Conservation (phyloP, 139 green algal genomes). For the Microglena sp. region DNA sequence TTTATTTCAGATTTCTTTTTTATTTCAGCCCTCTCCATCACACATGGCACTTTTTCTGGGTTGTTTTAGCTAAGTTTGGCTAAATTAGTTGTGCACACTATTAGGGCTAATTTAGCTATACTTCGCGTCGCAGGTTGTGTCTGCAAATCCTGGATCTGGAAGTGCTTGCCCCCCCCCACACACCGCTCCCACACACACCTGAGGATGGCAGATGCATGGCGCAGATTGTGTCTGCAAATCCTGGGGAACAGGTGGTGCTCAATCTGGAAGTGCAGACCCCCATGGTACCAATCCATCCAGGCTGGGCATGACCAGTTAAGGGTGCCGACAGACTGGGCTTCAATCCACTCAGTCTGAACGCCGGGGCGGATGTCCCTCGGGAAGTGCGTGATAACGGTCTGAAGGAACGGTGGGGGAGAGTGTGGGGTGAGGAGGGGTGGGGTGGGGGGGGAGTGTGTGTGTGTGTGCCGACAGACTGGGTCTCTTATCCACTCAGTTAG, state of each 20-base stretch:
- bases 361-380: slow-evolving; percentile 4
- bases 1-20: too few relatives aligned
- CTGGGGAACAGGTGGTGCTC: slow-evolving; percentile 61
- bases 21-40: too few relatives aligned
- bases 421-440: too few relatives aligned
- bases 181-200: too few relatives aligned
- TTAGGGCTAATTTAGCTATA: too few relatives aligned
- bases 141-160: too few relatives aligned
- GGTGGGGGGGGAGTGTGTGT: too few relatives aligned
- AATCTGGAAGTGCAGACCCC: slow-evolving; percentile 59
- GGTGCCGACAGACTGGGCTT: slow-evolving; percentile 21
- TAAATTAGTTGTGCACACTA: too few relatives aligned
- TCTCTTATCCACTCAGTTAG: slow-evolving; percentile 4
- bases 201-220: not conserved
- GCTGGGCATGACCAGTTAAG: slow-evolving; percentile 45
- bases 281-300: slow-evolving; percentile 59
- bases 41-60: too few relatives aligned
- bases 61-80: too few relatives aligned
- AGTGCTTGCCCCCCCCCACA: too few relatives aligned
- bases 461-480: slow-evolving; percentile 20
- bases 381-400: slow-evolving; percentile 12
- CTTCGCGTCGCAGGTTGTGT: too few relatives aligned
- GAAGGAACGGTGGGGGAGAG: not conserved
- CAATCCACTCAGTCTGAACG: slow-evolving; percentile 7
- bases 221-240: slow-evolving; percentile 9